phyloP scores from a whole-genome alignment of 129 eudicot species.

The Artemisia tridentata region DNA sequence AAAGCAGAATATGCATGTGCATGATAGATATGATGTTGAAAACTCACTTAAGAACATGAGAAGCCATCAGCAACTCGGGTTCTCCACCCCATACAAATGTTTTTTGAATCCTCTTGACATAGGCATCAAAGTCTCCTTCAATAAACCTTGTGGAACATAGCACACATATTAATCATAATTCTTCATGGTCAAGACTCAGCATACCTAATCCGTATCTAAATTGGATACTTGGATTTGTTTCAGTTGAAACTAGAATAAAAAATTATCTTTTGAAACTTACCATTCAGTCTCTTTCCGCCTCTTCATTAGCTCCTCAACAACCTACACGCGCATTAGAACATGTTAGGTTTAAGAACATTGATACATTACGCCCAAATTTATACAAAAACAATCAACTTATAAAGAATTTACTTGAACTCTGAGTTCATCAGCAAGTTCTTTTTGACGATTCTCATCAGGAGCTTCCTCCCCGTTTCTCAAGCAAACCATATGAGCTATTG shows the following conservation, averaged over 20 bases:
- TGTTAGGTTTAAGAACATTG: neutral
- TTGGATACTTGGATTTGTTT: neutral
- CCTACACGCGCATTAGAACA: conserved; percentile 33
- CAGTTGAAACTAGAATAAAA: neutral
- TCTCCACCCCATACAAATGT: conserved; percentile 90
- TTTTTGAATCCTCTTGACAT: conserved; percentile 54
- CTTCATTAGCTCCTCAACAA: conserved; percentile 33
- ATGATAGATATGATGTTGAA: neutral
- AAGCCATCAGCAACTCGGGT: conserved; percentile 76
- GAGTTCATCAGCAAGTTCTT: conserved; percentile 61
- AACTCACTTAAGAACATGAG: conserved; percentile 74
- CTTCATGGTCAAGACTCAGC: neutral
- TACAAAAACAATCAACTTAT: neutral
- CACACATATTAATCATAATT: conserved; percentile 4
- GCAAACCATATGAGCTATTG: conserved; percentile 64
- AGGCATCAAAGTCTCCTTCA: conserved; percentile 76
- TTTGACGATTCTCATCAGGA: conserved; percentile 57
- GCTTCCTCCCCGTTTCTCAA: conserved; percentile 56
- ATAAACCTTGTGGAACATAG: conserved; percentile 45
- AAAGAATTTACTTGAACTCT: conserved; percentile 46
- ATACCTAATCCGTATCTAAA: neutral
- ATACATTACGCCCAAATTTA: neutral
- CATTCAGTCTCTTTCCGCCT: conserved; percentile 48
- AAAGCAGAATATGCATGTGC: neutral
- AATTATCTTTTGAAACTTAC: conserved; percentile 25